A percentile compares a stretch with the other conserved stretches of the same genome.
Conservation (phyloP, 768 basidiomycete genomes). For the Lactifluus piperatus region DNA sequence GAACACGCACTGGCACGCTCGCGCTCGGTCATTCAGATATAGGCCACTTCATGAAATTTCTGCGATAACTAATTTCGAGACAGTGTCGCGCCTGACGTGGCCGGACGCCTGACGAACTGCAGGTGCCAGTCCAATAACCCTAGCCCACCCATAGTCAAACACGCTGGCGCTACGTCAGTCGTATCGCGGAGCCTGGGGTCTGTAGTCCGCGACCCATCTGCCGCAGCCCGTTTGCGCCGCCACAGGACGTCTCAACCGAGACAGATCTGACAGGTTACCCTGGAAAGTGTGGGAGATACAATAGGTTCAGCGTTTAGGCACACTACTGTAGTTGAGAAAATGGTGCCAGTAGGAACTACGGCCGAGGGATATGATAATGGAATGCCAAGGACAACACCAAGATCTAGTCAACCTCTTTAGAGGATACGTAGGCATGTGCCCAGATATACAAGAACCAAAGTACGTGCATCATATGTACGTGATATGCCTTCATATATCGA, state of each 20-base stretch:
- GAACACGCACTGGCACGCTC: not conserved
- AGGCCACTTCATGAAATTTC: not conserved
- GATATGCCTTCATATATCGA: too few relatives aligned
- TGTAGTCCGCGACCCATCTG: not conserved
- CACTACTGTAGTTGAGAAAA: not conserved
- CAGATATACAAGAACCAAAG: not conserved
- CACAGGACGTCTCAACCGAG: not conserved
- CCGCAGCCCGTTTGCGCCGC: not conserved
- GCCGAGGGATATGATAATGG: too few relatives aligned
- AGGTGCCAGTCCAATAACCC: not conserved
- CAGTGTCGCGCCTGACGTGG: not conserved
- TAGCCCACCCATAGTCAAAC: not conserved
- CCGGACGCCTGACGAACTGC: too few relatives aligned
- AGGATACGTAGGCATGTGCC: not conserved
- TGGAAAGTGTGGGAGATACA: too few relatives aligned
- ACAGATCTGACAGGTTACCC: slow-evolving; percentile 3
- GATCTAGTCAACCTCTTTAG: not conserved
- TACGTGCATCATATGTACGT: not conserved
- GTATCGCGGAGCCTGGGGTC: not conserved
- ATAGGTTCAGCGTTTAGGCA: not conserved
- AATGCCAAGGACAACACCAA: too few relatives aligned
- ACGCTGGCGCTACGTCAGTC: not conserved
- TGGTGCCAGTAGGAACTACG: too few relatives aligned
- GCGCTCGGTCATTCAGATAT: not conserved
- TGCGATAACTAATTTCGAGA: too few relatives aligned